Conservation (phyloP, 352 stramenopile genomes). For the Globisporangium canariense region DNA sequence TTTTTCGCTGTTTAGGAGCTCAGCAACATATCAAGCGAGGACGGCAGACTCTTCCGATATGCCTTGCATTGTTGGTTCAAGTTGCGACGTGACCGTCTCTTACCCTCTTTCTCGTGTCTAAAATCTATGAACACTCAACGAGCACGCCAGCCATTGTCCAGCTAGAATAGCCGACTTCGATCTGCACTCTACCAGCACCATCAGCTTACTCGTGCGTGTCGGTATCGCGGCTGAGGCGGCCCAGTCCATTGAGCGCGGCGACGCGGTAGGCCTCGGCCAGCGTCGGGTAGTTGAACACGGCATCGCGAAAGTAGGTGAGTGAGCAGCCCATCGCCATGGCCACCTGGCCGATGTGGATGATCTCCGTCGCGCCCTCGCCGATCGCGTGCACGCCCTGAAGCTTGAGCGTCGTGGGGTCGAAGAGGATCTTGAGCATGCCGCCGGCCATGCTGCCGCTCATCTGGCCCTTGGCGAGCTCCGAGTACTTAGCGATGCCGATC, state of each 20-base stretch:
- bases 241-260: slow-evolving; percentile 81
- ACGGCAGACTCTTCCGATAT: background rate
- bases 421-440: slow-evolving; percentile 89
- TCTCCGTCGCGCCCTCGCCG: slow-evolving; percentile 87
- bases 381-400: slow-evolving; percentile 87
- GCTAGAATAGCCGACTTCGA: too few relatives aligned
- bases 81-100: background rate
- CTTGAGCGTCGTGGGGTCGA: slow-evolving; percentile 75
- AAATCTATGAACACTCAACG: slow-evolving; percentile 22
- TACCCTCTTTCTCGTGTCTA: slow-evolving; percentile 1
- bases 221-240: slow-evolving; percentile 79
- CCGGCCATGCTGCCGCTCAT: slow-evolving; percentile 80
- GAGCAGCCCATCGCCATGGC: slow-evolving; percentile 78
- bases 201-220: slow-evolving; percentile 47
- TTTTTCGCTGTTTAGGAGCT: background rate
- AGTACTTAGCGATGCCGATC: slow-evolving; percentile 84
- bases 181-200: background rate
- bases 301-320: slow-evolving; percentile 87
- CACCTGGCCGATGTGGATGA: slow-evolving; percentile 92
- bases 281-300: slow-evolving; percentile 92
- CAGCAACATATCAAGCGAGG: background rate
- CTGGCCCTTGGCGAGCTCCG: slow-evolving; percentile 87
- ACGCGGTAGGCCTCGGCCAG: slow-evolving; percentile 90
- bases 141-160: background rate
- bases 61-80: background rate